Evolutionary conservation across 441 rosid genomes (phyloP), one percentile per base, ranked within the genome.

Genomic region (Breynia disticha): DNA sequence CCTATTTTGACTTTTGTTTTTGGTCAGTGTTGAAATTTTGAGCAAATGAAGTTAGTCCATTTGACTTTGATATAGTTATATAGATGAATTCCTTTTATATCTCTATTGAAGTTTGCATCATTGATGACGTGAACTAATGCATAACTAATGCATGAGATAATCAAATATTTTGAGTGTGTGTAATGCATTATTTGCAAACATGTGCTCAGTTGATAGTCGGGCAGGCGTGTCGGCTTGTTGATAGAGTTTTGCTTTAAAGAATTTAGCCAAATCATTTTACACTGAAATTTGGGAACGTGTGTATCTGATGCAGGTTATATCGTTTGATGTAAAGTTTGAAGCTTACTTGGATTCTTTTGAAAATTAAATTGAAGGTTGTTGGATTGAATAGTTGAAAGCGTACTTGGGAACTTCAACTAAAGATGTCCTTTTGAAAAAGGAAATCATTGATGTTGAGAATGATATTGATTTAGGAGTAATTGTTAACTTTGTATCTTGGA

Each of bases 391-490:
- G 44, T 41, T 41, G 44, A 11, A 41, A 21, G 42, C 42, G 21
- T 57, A 55, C 46, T 24, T 22, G 20, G 17, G 19, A 50, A 20
- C 50, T 47, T 28, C 35, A 4, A 28, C 54, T 39, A 32, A n/a
- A 48, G 56, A 37, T 52, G 52, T 42, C 46, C 15, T 11, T 14
- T 22, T 56, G 16, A 44, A n/a, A n/a, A n/a, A n/a, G n/a, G n/a
- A n/a, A 35, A 1, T 20, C 24, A 56, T 49, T 59, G 24, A 57
- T 37, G 16, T 51, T 52, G 54, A 47, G 48, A 59, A 63, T 56
- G 64, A 54, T 46, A 48, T 11, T 60, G 7, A 50, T 52, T 50
- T 68, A 52, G 68, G 45, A 50, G 46, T 65, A 66, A 14, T 66
- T 66, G 24, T 24, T 52, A 41, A 41, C 44, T 41, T 15, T 0